phyloP scores from a whole-genome alignment of 768 basidiomycete genomes.

The Leccinum sublutescens region DNA sequence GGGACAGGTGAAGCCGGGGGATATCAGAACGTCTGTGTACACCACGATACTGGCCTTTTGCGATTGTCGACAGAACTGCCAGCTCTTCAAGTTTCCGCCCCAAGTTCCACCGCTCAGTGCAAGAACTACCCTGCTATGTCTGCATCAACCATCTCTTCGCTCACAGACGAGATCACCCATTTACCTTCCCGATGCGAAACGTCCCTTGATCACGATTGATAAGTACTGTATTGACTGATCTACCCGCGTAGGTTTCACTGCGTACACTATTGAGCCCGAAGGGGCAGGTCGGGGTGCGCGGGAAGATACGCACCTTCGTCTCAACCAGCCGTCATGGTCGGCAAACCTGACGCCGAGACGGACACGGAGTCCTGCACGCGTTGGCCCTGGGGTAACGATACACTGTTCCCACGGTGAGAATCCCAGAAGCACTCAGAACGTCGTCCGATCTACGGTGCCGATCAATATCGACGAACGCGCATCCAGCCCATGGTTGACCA shows the following conservation, averaged over 20 bases:
- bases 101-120: no score
- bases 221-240: not conserved
- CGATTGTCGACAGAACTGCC: not conserved
- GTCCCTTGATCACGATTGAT: not conserved
- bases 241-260: constrained; percentile 10
- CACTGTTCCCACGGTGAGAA: constrained; percentile 3
- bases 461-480: not conserved
- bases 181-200: not conserved
- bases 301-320: constrained; percentile 4
- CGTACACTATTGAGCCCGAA: constrained; percentile 7
- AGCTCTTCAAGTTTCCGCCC: not conserved
- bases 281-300: constrained; percentile 2
- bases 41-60: not conserved
- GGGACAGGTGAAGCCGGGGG: not conserved
- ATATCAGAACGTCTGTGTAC: not conserved
- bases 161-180: constrained; percentile 2
- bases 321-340: constrained; percentile 7
- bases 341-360: not conserved
- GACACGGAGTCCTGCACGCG: not conserved
- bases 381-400: constrained; percentile 2
- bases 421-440: not conserved
- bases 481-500: constrained; percentile 5
- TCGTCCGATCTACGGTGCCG: not conserved
- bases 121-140: not conserved
- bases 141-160: not conserved